Evolutionary conservation across 805 yeast genomes (phyloP).

Genomic region (Spathaspora passalidarum): DNA sequence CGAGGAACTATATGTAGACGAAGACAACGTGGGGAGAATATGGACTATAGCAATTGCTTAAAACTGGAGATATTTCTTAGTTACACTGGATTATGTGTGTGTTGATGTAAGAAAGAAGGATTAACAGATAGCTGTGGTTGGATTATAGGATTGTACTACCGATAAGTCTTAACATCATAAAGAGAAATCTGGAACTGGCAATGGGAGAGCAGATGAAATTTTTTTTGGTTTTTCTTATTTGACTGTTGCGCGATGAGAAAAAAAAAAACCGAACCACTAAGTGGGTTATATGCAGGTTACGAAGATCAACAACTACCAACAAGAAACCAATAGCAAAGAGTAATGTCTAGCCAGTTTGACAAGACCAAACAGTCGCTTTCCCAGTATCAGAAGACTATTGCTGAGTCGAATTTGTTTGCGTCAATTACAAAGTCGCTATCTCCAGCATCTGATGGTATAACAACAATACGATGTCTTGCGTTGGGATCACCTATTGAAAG

Average conservation of each 20-base stretch:
- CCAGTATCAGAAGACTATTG: neutral
- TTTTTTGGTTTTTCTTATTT: neutral
- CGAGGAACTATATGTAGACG: neutral
- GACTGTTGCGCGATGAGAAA: neutral
- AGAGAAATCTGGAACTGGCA: neutral
- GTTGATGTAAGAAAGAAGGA: neutral
- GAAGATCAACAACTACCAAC: neutral
- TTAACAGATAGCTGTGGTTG: neutral
- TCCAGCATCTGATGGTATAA: neutral
- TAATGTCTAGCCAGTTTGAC: too few relatives aligned
- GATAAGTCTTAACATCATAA: neutral
- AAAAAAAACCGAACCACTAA: neutral
- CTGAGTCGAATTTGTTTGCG: neutral
- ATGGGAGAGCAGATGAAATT: neutral
- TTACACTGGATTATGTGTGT: neutral
- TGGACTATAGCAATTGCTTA: too few relatives aligned
- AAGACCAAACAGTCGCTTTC: neutral
- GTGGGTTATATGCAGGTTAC: neutral
- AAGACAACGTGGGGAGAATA: conserved; percentile 9
- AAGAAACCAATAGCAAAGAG: neutral
- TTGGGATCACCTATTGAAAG: conserved; percentile 64
- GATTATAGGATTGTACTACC: neutral
- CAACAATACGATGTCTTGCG: conserved; percentile 60
- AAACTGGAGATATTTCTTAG: neutral
- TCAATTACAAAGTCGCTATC: neutral